Evolutionary conservation across 768 basidiomycete genomes (phyloP), one percentile per base, ranked within the genome.

Genomic region (Antrodiella citrinella): DNA sequence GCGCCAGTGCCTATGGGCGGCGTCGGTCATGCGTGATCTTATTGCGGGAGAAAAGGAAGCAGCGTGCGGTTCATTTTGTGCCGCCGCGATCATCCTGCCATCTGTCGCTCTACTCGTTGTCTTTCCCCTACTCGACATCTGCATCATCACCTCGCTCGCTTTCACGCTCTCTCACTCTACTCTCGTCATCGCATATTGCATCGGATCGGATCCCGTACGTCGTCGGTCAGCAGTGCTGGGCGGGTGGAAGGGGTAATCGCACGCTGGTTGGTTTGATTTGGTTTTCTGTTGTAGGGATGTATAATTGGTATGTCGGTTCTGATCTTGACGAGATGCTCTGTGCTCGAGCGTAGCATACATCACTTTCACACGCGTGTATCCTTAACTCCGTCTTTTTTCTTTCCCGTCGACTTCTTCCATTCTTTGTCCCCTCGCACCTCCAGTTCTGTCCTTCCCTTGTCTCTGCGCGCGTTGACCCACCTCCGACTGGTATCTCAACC

Each of bases 1-100:
- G 77, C 82, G 26, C 84, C 80, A 21, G 84, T 84, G 48, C 81
- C 72, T 45, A 87, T 90, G 88, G 84, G 85, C 51, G 85, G 84
- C 51, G 69, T 72, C 30, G 70, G 72, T 44, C 86, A 87, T 59
- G 79, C 80, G 59, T 84, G 68, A 73, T 64, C 57, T n/a, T n/a
- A n/a, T n/a, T n/a, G n/a, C n/a, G n/a, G n/a, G n/a, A 46, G 51
- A 40, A 44, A 18, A 23, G 44, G 11, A 30, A 46, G 20, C 13
- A 13, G 47, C 22, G n/a, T n/a, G n/a, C n/a, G n/a, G n/a, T n/a
- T n/a, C n/a, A n/a, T n/a, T n/a, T n/a, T n/a, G n/a, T n/a, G n/a
- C 15, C 15, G 30, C 15, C 30, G 30, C 30, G 30, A 35, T 35
- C 30, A 15, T 35, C 7, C 15, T 15, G 30, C 30, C 30, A 7